Percentiles rank a stretch among this genome's conserved stretches.
These are phyloP conservation scores for Endocalyx cinctus DNA, from an alignment of 2,329 filamentous ascomycete species.

Conservation along the genomic window DNA sequence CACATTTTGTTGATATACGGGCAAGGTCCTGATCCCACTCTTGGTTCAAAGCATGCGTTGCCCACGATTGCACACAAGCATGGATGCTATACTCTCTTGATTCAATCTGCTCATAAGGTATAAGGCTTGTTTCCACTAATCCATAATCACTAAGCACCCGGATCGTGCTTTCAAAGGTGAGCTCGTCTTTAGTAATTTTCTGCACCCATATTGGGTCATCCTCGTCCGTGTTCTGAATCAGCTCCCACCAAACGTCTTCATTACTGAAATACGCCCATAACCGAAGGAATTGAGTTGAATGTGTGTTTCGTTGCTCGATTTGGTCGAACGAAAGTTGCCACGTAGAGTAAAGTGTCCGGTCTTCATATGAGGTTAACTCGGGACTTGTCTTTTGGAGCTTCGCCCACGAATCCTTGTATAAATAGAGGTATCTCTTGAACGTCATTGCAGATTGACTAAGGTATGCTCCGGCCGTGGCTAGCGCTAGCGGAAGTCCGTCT, in stretches of 20 bases:
- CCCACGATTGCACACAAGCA: slow-evolving; percentile 22
- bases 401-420: slow-evolving; percentile 35
- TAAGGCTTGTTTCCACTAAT: slow-evolving; percentile 4
- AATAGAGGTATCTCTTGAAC: slow-evolving; percentile 33
- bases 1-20: slow-evolving; percentile 8
- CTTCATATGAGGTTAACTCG: slow-evolving; percentile 25
- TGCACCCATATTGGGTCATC: background rate
- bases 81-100: slow-evolving; percentile 15
- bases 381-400: slow-evolving; percentile 26
- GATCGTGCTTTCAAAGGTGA: slow-evolving; percentile 6
- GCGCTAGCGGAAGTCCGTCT: slow-evolving; percentile 41
- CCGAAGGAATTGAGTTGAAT: slow-evolving; percentile 8
- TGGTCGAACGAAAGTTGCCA: slow-evolving; percentile 35
- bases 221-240: slow-evolving; percentile 3
- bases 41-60: slow-evolving; percentile 11
- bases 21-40: slow-evolving; percentile 7
- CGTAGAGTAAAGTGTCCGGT: slow-evolving; percentile 30
- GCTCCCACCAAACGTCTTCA: slow-evolving; percentile 12
- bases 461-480: slow-evolving; percentile 41
- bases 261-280: slow-evolving; percentile 12
- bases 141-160: slow-evolving; percentile 6
- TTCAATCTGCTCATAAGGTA: background rate
- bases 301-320: slow-evolving; percentile 27
- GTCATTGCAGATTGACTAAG: slow-evolving; percentile 32
- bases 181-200: slow-evolving; percentile 5